Evolutionary conservation across 2,329 filamentous ascomycete species (phyloP), one percentile per base, ranked within the genome.

Genomic region (Fusarium sp.): DNA sequence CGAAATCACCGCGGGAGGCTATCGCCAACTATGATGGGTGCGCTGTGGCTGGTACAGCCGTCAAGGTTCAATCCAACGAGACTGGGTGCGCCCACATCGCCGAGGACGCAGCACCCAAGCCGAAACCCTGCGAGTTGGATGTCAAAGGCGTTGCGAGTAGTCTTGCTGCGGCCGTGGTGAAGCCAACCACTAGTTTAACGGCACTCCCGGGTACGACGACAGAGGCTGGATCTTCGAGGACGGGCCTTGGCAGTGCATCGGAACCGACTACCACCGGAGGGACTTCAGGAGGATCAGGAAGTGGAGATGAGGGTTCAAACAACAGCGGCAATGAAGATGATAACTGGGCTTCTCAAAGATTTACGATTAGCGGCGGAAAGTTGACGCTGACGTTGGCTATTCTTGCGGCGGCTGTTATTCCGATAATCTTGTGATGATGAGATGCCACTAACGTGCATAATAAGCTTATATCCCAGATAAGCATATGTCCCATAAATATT

Each of bases 251-350:
- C 14, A 20, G n/a, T 9, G 22, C 25, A 17, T 30, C 32, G 17
- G 33, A 47, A 4, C 3, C 69, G 10, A 56, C 33, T 5, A 52
- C 22, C 4, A 57, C 57, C 8, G 30, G 45, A 40, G 94, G 17
- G 95, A 94, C 74, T 8, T 37, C 20, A 25, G 54, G 20, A 27
- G 33, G 15, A 9, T 57, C 52, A 25, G 52, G n/a, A 57, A 33
- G 22, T 57, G 32, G 32, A 57, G 52, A 37, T 3, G 54, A 17
- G 14, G 33, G 54, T n/a, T 25, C 32, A 10, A 27, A 22, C 10
- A 27, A 33, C 15, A 40, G 14, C 22, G 17, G 22, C 3, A 32
- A n/a, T 8, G 38, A 72, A 14, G 54, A 37, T 27, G 52, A 40
- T 8, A 60, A 37, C 12, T 38, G 33, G 9, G 33, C 64, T 8